Percentiles rank a stretch among this genome's conserved stretches.
Evolutionary conservation across 2,329 filamentous ascomycete genomes (phyloP).

Genomic region (Scytalidium lignicola): DNA sequence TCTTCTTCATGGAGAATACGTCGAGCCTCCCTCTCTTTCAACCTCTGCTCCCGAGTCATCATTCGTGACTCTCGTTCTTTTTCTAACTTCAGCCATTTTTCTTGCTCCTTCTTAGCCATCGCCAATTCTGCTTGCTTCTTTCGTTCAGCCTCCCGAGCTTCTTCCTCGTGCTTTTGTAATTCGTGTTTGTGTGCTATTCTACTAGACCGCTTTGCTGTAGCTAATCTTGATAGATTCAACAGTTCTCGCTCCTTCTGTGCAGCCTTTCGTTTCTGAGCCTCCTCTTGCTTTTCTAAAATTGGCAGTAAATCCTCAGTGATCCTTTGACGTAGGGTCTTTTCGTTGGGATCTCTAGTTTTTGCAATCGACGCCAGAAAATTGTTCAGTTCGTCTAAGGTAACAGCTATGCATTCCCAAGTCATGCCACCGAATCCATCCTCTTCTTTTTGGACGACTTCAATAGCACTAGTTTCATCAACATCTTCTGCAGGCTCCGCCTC

Average conservation of each 20-base stretch:
- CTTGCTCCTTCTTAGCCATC: slow-evolving; percentile 62
- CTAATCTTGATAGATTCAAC: slow-evolving; percentile 76
- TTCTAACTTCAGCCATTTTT: slow-evolving; percentile 53
- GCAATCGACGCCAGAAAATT: slow-evolving; percentile 65
- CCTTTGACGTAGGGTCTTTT: slow-evolving; percentile 69
- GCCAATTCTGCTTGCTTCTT: slow-evolving; percentile 60
- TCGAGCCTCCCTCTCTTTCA: slow-evolving; percentile 79
- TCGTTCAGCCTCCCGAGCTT: slow-evolving; percentile 64
- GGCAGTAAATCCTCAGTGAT: slow-evolving; percentile 77
- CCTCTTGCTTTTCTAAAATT: slow-evolving; percentile 72
- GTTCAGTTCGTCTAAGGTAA: slow-evolving; percentile 73
- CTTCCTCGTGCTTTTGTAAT: slow-evolving; percentile 68
- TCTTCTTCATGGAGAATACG: slow-evolving; percentile 82
- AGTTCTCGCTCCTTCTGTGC: slow-evolving; percentile 70
- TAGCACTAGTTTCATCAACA: slow-evolving; percentile 34
- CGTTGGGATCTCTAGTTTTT: slow-evolving; percentile 76
- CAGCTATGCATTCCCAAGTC: slow-evolving; percentile 87
- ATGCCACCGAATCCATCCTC: slow-evolving; percentile 68
- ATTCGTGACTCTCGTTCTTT: slow-evolving; percentile 74
- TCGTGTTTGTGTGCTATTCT: slow-evolving; percentile 79
- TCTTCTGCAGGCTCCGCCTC: slow-evolving; percentile 34
- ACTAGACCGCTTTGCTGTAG: slow-evolving; percentile 90
- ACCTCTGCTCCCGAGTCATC: slow-evolving; percentile 77
- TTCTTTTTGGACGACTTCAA: slow-evolving; percentile 34
- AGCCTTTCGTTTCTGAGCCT: slow-evolving; percentile 68